Percentiles rank a stretch among this genome's conserved stretches.
Conservation (phyloP, 192 early-diverging fungal species). For the Mortierella claussenii region DNA sequence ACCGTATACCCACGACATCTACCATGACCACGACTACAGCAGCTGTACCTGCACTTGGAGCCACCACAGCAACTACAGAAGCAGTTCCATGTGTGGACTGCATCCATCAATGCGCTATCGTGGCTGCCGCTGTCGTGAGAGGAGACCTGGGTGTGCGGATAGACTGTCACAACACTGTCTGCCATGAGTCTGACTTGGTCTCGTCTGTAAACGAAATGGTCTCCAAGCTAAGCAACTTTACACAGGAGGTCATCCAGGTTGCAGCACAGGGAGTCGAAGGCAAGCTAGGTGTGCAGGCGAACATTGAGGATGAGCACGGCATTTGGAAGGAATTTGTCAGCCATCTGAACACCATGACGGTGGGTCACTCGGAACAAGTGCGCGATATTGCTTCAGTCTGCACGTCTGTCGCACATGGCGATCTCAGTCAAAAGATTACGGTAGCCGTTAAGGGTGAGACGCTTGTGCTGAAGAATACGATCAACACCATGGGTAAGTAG, state of each 20-base stretch:
- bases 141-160: conserved; percentile 60
- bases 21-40: conserved; percentile 28
- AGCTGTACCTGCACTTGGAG: conserved; percentile 16
- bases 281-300: conserved; percentile 74
- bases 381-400: conserved; percentile 77
- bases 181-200: conserved; percentile 52
- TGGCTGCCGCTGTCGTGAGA: conserved; percentile 57
- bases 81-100: conserved; percentile 55
- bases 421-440: conserved; percentile 74
- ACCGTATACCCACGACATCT: conserved; percentile 19
- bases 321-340: conserved; percentile 66
- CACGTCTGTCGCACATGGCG: conserved; percentile 75
- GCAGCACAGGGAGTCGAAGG: conserved; percentile 79
- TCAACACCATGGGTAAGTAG: conserved; percentile 77
- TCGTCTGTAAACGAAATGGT: conserved; percentile 70
- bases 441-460: conserved; percentile 80
- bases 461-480: conserved; percentile 75
- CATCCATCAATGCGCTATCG: conserved; percentile 57
- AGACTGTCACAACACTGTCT: conserved; percentile 52
- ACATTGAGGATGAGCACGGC: conserved; percentile 59
- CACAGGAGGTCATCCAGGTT: conserved; percentile 72
- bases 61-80: conserved; percentile 7
- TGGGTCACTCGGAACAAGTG: conserved; percentile 66
- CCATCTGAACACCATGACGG: conserved; percentile 67
- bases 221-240: conserved; percentile 65